Conservation (phyloP, 2,329 filamentous ascomycete species). For the Leptoxyphium fumago region DNA sequence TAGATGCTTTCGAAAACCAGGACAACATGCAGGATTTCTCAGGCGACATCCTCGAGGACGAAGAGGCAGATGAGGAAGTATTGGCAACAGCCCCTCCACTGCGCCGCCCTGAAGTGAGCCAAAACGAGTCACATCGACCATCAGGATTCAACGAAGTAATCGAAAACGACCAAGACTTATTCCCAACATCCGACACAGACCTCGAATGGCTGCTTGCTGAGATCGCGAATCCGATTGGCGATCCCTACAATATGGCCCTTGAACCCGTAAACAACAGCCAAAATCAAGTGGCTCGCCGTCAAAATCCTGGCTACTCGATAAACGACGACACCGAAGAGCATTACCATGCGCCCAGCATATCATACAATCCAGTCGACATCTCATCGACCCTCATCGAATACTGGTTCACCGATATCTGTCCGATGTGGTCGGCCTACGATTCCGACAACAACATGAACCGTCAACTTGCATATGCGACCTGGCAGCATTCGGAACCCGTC, state of each 20-base stretch:
- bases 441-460: constrained; percentile 7
- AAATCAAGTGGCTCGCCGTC: not conserved
- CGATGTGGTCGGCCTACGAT: constrained; percentile 9
- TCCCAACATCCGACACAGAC: not conserved
- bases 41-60: not conserved
- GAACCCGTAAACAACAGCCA: not conserved
- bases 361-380: constrained; percentile 1
- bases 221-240: not conserved
- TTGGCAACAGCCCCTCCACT: not conserved
- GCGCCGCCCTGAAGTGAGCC: not conserved
- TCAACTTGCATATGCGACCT: constrained; percentile 5
- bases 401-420: constrained; percentile 8
- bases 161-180: not conserved
- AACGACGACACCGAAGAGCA: not conserved
- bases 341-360: not conserved
- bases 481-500: constrained; percentile 5
- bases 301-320: not conserved
- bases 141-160: not conserved
- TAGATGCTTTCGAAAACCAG: not conserved
- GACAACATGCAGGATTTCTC: not conserved
- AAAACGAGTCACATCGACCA: not conserved
- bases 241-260: not conserved
- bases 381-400: constrained; percentile 6
- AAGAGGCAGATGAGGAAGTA: not conserved
- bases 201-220: not conserved